Evolutionary conservation across 495 filamentous ascomycete species (phyloP).

Genomic region (Astrothelium macrocarpum): DNA sequence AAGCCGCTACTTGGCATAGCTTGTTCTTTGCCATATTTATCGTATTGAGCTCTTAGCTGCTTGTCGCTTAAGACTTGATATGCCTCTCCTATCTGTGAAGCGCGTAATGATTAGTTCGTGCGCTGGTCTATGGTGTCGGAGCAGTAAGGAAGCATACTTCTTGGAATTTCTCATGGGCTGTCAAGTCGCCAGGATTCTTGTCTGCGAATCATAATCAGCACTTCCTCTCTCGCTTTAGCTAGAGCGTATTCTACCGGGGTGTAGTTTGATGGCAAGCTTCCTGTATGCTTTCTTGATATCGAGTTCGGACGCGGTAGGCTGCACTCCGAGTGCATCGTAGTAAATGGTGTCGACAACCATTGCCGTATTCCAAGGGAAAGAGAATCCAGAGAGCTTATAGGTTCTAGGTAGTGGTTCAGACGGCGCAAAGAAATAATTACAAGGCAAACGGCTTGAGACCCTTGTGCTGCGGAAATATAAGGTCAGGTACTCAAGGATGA

Average conservation of each 20-base stretch:
- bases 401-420: not conserved
- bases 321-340: constrained; percentile 86
- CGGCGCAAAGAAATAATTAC: not conserved
- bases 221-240: no score
- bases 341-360: constrained; percentile 37
- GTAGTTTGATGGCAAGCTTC: constrained; percentile 77
- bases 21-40: constrained; percentile 91
- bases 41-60: constrained; percentile 81
- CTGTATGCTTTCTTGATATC: constrained; percentile 99
- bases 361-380: not conserved
- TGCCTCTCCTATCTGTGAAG: constrained; percentile 72
- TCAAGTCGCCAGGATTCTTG: constrained; percentile 95
- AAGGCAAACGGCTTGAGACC: not conserved
- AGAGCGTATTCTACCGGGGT: constrained; percentile 43
- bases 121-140: not conserved
- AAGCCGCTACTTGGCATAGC: constrained; percentile 84
- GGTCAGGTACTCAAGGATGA: not conserved
- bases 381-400: not conserved
- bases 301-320: constrained; percentile 78
- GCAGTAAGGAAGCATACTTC: constrained; percentile 39
- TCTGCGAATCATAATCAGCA: constrained; percentile 41
- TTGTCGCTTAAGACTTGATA: constrained; percentile 92
- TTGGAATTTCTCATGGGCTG: constrained; percentile 89
- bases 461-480: not conserved
- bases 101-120: constrained; percentile 10